Conservation (phyloP, 106 monocot genomes). For the Dendrobium chrysotoxum region DNA sequence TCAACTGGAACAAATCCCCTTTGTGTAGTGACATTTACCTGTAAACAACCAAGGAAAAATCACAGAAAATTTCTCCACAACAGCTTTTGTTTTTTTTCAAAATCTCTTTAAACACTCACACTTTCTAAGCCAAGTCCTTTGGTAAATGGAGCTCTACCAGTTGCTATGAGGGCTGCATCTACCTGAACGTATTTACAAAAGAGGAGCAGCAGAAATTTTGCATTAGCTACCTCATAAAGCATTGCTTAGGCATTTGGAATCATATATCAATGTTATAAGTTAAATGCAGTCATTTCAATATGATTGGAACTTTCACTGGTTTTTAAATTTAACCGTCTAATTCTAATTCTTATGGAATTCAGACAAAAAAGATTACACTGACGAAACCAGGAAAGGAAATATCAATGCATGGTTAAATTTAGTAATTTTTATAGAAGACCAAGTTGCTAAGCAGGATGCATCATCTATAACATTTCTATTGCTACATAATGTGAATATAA, state of each 20-base stretch:
- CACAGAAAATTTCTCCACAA: not conserved
- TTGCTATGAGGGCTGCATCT: conserved; percentile 98
- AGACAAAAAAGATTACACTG: not conserved
- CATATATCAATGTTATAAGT: not conserved
- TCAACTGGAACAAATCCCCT: conserved; percentile 96
- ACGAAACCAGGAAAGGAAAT: not conserved
- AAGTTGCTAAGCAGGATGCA: not conserved
- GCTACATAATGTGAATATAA: too few relatives aligned
- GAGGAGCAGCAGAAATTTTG: not conserved
- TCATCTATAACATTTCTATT: not conserved
- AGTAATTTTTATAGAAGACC: not conserved
- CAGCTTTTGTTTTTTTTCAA: not conserved
- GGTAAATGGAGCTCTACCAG: conserved; percentile 96
- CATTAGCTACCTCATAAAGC: not conserved
- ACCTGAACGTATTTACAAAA: conserved; percentile 38
- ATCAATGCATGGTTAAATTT: not conserved
- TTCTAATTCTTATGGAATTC: not conserved
- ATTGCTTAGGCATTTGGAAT: not conserved
- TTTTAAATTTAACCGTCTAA: not conserved
- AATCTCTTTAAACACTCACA: conserved; percentile 25
- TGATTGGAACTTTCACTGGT: not conserved
- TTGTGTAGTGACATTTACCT: conserved; percentile 94
- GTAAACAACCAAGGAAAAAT: conserved; percentile 6
- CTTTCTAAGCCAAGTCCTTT: conserved; percentile 97
- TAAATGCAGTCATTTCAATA: not conserved